phyloP scores from a whole-genome alignment of 2,329 filamentous ascomycete species.

The Mycosphaerelloides madeirae region DNA sequence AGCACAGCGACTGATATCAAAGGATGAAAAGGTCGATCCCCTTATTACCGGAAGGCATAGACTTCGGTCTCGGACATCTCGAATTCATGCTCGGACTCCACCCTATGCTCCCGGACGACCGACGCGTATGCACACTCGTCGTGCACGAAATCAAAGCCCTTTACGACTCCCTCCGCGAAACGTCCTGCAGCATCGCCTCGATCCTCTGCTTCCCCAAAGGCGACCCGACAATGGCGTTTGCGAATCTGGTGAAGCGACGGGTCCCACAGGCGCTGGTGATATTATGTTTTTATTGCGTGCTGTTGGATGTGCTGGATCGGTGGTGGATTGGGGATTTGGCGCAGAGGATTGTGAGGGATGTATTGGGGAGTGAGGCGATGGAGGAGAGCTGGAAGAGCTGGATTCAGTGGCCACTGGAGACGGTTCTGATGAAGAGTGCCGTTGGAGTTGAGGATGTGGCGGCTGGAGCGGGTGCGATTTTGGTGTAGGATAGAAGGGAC shows the following conservation, averaged over 20 bases:
- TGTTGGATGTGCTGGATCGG: conserved; percentile 23
- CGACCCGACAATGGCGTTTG: conserved; percentile 21
- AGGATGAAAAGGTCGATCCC: conserved; percentile 8
- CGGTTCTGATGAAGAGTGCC: conserved; percentile 19
- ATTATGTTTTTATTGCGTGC: conserved; percentile 28
- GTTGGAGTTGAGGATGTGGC: too few relatives aligned
- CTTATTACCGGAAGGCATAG: conserved; percentile 26
- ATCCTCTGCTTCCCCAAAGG: conserved; percentile 30
- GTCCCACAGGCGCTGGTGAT: conserved; percentile 29
- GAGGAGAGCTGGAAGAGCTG: conserved; percentile 27
- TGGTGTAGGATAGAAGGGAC: too few relatives aligned
- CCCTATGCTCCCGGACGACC: conserved; percentile 26
- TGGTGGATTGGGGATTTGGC: conserved; percentile 30
- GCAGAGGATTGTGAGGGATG: conserved; percentile 22
- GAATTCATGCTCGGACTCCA: conserved; percentile 31
- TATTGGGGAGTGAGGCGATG: conserved; percentile 21
- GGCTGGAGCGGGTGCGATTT: too few relatives aligned
- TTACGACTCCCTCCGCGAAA: conserved; percentile 10
- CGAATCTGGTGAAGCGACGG: conserved; percentile 23
- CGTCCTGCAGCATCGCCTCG: conserved; percentile 21
- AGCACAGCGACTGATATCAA: neutral
- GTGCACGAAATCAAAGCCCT: conserved; percentile 26
- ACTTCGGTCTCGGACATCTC: conserved; percentile 29
- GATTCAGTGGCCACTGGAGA: conserved; percentile 29
- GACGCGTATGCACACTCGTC: conserved; percentile 22